Evolutionary conservation across 129 eudicot species (phyloP), one percentile per base, ranked within the genome.

Genomic region (Artemisia annua): DNA sequence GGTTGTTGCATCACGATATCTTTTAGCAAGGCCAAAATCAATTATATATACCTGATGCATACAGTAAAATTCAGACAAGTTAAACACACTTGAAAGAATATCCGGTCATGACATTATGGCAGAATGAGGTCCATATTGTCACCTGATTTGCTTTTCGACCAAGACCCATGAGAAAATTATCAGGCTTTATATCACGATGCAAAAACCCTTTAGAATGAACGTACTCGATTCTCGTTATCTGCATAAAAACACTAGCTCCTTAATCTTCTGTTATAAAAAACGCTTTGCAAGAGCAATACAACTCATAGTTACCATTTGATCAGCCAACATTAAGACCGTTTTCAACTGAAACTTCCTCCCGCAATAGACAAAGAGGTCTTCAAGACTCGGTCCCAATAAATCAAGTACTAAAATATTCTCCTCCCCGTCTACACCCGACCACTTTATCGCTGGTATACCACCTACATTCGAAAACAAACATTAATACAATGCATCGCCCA

Each of bases 1-100:
- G 18, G 91, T 90, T 48, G 97, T 81, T 50, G 96, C 85, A 74
- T 94, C 99, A 6, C 97, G 93, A 69, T 90, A 94, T 85, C 99
- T 83, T 86, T 94, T 94, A n/a, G 97, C 99, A 74, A 94, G 96
- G 72, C 99, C 99, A 85, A 94, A 94, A 82, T 94, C 99, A n/a
- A 90, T 94, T 64, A 94, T 82, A 77, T 94, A 94, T 69, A 94
- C 99, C 99, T 94, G 74, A 63, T 58, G 44, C 35, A 66, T 35
- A 26, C 5, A 32, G 75, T 14, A 67, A 0, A 74, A 57, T 60
- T 67, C 46, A 43, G 52, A 48, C 53, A 75, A 49, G 70, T 72
- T 30, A 18, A 56, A 20, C 39, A 74, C 60, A 22, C 39, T 26
- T 30, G 30, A 10, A 60, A 75, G 50, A 5, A 61, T 43, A 53